Evolutionary conservation across 1,284 basidiomycete species (phyloP), one percentile per base, ranked within the genome.

Genomic region (Ceratobasidium sp.): DNA sequence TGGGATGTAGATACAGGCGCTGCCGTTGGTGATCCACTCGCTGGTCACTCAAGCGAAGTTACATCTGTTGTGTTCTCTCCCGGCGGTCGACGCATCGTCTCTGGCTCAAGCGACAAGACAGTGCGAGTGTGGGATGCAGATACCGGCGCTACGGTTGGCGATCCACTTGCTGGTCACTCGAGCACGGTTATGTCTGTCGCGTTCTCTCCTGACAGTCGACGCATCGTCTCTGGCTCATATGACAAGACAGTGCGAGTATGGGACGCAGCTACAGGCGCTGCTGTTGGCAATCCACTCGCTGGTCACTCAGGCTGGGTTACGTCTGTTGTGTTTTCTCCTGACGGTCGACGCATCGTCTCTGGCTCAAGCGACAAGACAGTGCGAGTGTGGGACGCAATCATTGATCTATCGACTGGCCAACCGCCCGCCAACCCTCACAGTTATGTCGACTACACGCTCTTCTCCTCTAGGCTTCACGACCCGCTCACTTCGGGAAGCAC

Each of bases 321-420:
- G 0, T 73, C 40, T 26, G 46, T 73, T n/a, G 71, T 26, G 20
- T 73, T 61, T 23, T 73, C 71, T 40, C 44, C 44, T 15, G 58
- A 63, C n/a, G 58, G 58, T 13, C 28, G 26, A 13, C 42, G 28
- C 42, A 28, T 73, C 12, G 58, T 56, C 26, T 76, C 72, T 64
- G 61, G 73, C 28, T 66, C 73, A n/a, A 0, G 2, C 18, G 73
- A 76, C 28, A 26, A 26, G 0, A 55, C 63, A 28, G 26, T 76
- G 28, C 63, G 49, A 33, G 44, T 76, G 18, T 76, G 73, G 72
- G 72, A 75, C 18, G 42, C 70, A 13, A 18, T 23, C 20, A 64
- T 60, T 23, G 58, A 46, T 33, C 18, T 23, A n/a, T 18, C 58
- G n/a, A 39, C 55, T 20, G 60, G 72, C n/a, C 12, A 46, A 2